phyloP scores from a whole-genome alignment of 805 yeast species.

The Pichia exigua region DNA sequence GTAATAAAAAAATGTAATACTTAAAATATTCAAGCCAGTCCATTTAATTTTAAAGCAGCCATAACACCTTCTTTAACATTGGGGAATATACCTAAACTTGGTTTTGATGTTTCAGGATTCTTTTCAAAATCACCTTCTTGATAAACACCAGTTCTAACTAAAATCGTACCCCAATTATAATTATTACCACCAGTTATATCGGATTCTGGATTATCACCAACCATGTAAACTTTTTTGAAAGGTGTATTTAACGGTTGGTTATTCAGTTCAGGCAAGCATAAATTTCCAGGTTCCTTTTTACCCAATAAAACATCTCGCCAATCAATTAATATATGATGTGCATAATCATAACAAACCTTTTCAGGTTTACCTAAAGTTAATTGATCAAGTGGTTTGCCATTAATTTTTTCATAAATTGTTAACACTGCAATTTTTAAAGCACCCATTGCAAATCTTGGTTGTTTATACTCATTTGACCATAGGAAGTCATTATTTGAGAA shows the following conservation, averaged over 20 bases:
- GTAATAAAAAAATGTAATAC: neutral
- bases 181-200: conserved; percentile 86
- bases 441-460: conserved; percentile 89
- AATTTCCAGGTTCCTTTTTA: conserved; percentile 11
- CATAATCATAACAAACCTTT: conserved; percentile 71
- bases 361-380: conserved; percentile 78
- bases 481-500: conserved; percentile 70
- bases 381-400: conserved; percentile 39
- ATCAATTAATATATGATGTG: conserved; percentile 59
- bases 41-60: conserved; percentile 17
- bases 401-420: conserved; percentile 38
- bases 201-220: conserved; percentile 93
- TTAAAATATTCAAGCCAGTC: conserved; percentile 6
- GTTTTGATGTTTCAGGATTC: conserved; percentile 30
- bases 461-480: conserved; percentile 77
- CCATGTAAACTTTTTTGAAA: conserved; percentile 75
- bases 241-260: conserved; percentile 32
- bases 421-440: conserved; percentile 64
- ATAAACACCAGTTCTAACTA: conserved; percentile 86
- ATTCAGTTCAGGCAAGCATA: conserved; percentile 39
- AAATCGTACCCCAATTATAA: conserved; percentile 82
- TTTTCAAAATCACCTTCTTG: conserved; percentile 44
- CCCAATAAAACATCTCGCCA: conserved; percentile 35
- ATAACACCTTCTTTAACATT: conserved; percentile 40
- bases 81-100: conserved; percentile 42